Conservation (phyloP, 2,329 filamentous ascomycete genomes). For the Seiridium unicorne region DNA sequence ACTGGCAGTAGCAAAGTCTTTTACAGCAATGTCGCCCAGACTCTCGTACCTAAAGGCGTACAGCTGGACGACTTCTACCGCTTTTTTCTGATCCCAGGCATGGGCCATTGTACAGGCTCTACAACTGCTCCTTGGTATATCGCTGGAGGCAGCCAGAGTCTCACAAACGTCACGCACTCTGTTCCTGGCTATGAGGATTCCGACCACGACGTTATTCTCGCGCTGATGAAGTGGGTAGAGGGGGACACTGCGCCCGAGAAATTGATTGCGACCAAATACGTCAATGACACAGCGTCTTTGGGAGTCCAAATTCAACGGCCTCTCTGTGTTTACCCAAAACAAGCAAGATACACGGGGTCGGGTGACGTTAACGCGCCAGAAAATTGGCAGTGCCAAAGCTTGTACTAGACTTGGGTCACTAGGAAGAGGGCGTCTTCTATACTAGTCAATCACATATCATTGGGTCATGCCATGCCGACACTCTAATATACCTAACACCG, state of each 20-base stretch:
- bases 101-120: constrained; percentile 41
- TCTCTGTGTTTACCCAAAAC: constrained; percentile 25
- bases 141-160: constrained; percentile 24
- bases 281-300: constrained; percentile 17
- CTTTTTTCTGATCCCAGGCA: constrained; percentile 48
- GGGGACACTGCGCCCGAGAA: constrained; percentile 22
- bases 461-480: no score
- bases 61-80: constrained; percentile 45
- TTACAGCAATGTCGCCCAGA: constrained; percentile 24
- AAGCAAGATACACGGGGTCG: constrained; percentile 20
- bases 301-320: constrained; percentile 24
- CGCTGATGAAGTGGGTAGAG: constrained; percentile 37
- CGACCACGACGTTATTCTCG: constrained; percentile 32
- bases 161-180: constrained; percentile 24
- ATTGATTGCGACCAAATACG: constrained; percentile 27
- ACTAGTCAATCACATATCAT: neutral
- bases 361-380: constrained; percentile 18
- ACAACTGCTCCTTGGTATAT: constrained; percentile 31
- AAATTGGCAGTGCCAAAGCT: constrained; percentile 22
- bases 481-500: no score
- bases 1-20: constrained; percentile 28
- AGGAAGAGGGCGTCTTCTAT: neutral
- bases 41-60: constrained; percentile 21
- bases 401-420: neutral
- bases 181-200: constrained; percentile 34